Evolutionary conservation across 1,284 basidiomycete species (phyloP).

Genomic region (Apiotrichum akiyoshidainum): DNA sequence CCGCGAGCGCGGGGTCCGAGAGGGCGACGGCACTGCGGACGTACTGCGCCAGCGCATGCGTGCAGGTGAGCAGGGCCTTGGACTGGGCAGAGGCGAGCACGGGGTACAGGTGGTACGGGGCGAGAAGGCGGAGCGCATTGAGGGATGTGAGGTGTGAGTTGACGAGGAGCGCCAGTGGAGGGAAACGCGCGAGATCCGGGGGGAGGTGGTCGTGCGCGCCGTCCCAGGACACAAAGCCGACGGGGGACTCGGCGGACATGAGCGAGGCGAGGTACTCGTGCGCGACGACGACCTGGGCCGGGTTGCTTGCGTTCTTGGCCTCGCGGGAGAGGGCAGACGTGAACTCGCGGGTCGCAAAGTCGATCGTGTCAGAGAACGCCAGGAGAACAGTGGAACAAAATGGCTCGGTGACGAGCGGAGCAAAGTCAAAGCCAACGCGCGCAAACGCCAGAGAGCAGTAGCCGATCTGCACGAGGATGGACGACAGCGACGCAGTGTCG

Average conservation of each 20-base stretch:
- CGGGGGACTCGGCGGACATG: slow-evolving; percentile 19
- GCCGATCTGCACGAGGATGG: slow-evolving; percentile 83
- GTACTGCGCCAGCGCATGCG: slow-evolving; percentile 54
- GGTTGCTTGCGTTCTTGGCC: slow-evolving; percentile 21
- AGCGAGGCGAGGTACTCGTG: slow-evolving; percentile 35
- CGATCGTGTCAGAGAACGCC: slow-evolving; percentile 53
- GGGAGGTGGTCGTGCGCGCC: slow-evolving; percentile 33
- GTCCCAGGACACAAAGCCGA: slow-evolving; percentile 13
- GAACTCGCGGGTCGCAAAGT: slow-evolving; percentile 43
- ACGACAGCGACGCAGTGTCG: slow-evolving; percentile 68
- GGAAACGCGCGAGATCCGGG: slow-evolving; percentile 66
- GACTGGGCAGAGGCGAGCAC: slow-evolving; percentile 58
- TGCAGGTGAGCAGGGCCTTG: slow-evolving; percentile 51
- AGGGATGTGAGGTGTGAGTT: slow-evolving; percentile 72
- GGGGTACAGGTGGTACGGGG: slow-evolving; percentile 60
- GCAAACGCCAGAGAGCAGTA: slow-evolving; percentile 90
- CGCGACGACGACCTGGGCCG: slow-evolving; percentile 39
- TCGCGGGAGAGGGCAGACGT: slow-evolving; percentile 29
- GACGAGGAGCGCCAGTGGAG: slow-evolving; percentile 69
- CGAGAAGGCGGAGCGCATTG: slow-evolving; percentile 77
- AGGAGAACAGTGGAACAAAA: slow-evolving; percentile 62
- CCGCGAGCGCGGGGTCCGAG: slow-evolving; percentile 2
- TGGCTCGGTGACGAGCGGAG: slow-evolving; percentile 61
- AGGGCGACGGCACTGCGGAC: slow-evolving; percentile 39
- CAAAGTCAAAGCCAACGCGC: slow-evolving; percentile 84